Base-by-base conservation (phyloP, 148 eudicot genomes). In the Spergularia marina region DNA sequence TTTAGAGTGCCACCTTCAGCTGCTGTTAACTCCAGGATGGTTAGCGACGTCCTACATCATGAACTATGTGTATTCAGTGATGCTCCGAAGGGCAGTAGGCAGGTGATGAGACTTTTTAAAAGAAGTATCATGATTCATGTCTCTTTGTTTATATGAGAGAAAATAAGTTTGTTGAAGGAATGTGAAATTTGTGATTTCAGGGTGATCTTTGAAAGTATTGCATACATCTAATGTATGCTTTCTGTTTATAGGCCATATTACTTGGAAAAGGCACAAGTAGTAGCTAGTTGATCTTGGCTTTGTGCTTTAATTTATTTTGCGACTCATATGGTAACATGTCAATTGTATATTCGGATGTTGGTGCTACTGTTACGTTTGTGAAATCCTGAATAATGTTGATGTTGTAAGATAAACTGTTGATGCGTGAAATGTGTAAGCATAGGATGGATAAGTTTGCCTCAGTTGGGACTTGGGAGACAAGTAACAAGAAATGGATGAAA, bases 161-260 rank as follows among this genome's bases (percentile, higher is more conserved):
- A 21, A 68, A 34, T 16, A 47, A 68, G 61, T 12, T 66, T 44
- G n/a, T 66, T 44, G 14, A 47, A 66, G 53, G 53, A 66, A 66
- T 23, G 57, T 40, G 23, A 20, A 25, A 68, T 21, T 68, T 49
- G 51, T 13, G 1, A 23, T 20, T 68, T 55, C 25, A 18, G 57
- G 72, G 13, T 49, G 5, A 44, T 44, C 49, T 44, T 30, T 44
- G 49, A 44, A 44, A 63, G 41, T 13, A 7, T 14, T 34, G 40
- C 67, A 36, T 34, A 34, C 47, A 0, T 34, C 10, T 14, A 5
- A 63, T 6, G 14, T 34, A 64, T 39, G 49, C 51, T 1, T 0
- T 7, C 36, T 12, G 10, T 64, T 36, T 64, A 36, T 36, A 18
- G 49, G 10, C 5, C 10, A 17, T 12, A 64, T 49, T 49, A 17